Base-by-base conservation (phyloP, 371 early-diverging fungal species). In the Circinella minor region DNA sequence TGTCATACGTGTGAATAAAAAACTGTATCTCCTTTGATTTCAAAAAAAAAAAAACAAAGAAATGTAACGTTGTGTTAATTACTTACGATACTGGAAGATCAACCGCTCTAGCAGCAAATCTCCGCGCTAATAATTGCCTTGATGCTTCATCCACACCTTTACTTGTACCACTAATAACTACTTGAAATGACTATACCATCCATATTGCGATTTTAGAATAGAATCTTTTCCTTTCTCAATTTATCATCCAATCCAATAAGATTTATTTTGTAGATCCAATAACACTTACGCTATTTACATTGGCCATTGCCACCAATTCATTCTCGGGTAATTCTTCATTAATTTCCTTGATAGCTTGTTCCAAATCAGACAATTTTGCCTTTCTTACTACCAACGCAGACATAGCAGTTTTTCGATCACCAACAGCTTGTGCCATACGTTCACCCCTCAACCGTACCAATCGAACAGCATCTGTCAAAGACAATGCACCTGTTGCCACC, bases 161-260 rank as follows among this genome's bases (percentile, higher is more conserved):
- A 7, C 83, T 84, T 10, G 96, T 96, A 27, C 98, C 98, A 71
- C 94, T 94, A 60, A 98, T 88, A 0, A 97, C 97, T 3, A 95
- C 88, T 86, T 98, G 92, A 70, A 89, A 88, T 46, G 89, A 86
- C 80, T 89, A 82, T 9, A 75, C 59, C 8, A 11, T 27, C 2
- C 27, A 27, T 27, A 27, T 27, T 27, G 27, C 27, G 27, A 27
- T 27, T 27, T 27, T 27, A 27, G 27, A 27, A 27, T 27, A 27
- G 2, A 27, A 27, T 27, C 27, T 27, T 27, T 27, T 1, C 2
- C 27, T 27, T 27, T 27, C 27, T 27, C 27, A 27, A 27, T 27
- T 27, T 27, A 27, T 27, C 27, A 27, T 27, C 27, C 27, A 27
- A 27, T 27, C 2, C 27, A 27, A 27, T 27, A 27, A 27, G 0